Base-by-base conservation (phyloP, 2,329 filamentous ascomycete species). In the Colletotrichum cordylinicola region DNA sequence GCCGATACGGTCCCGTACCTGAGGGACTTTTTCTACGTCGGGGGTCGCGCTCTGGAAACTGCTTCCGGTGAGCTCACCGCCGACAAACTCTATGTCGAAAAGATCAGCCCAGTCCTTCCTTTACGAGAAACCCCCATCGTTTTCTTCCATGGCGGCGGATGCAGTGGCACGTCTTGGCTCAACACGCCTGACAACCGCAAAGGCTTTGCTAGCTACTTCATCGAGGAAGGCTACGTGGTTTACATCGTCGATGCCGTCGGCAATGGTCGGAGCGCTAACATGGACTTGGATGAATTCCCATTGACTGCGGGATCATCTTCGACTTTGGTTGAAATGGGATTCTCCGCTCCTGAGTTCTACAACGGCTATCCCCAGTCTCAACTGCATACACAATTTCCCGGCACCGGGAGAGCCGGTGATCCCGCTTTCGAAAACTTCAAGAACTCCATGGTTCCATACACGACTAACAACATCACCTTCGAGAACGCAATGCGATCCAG, bases 11-110 rank as follows among this genome's bases (percentile, higher is more conserved):
- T 73, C 10, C 75, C 80, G 4, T 69, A 77, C 10, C 78, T 79
- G 33, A 79, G 81, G 35, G 77, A 74, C 60, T 82, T 78, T 67
- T 85, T 86, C 79, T 85, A 84, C 69, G 79, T 82, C 6, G 85
- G 84, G 21, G 85, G 85, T 6, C 68, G 78, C 8, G 86, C 85
- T 74, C 80, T 79, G n/a, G 48, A 78, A 15, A 78, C 83, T 62
- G 79, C 76, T 15, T 72, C 77, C 1, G 82, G 82, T 3, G 81
- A 84, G 70, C 77, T 81, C 31, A 78, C 81, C 16, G 80, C 80
- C 27, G 84, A 85, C 69, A 89, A 91, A 81, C 88, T 90, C 84
- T 91, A 91, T 76, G 87, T 90, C 37, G 89, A 91, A 81, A 84
- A 83, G 68, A 82, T 90, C 12, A 77, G 78, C 9, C 87, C 88